Base-by-base conservation (phyloP, 2,329 filamentous ascomycete species). In the Stemphylium lycopersici region DNA sequence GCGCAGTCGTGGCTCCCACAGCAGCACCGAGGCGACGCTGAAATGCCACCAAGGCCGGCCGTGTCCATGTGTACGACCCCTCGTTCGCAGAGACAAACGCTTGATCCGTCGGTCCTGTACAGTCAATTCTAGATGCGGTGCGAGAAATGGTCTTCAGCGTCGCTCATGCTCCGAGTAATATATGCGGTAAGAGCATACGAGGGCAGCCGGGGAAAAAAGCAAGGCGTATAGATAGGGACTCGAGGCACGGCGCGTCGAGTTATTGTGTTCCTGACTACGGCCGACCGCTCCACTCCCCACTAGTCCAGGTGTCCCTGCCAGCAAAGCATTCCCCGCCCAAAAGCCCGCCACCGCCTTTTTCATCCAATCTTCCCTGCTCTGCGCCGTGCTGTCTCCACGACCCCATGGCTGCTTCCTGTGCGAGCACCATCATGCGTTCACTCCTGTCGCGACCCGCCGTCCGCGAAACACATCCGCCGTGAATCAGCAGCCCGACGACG, bases 1-100 rank as follows among this genome's bases (percentile, higher is more conserved):
- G 87, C 84, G 76, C 93, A 98, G 68, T 91, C 87, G 58, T 81
- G 73, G 62, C 86, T 87, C 52, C 92, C 93, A 79, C 93, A 99
- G 79, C 93, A 99, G 81, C 95, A 98, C 42, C 67, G 65, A 40
- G 63, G 61, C 37, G 63, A 59, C 41, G 52, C 59, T 38, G 70
- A 70, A 72, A 74, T 73, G 70, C 55, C 67, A 63, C 49, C 61
- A 52, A 56, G 52, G 59, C 51, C 61, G 51, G 55, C 58, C 16
- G 59, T 47, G 36, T 55, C 52, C 63, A 68, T 68, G 55, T 55
- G 55, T 60, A 42, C 50, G 41, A 52, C 55, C 48, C 51, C 50
- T 57, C 54, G 49, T 22, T 20, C 15, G 41, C 46, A 41, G 37
- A 46, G 37, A 41, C 47, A 46, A 31, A 16, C 11, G 37, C 44